Evolutionary conservation across 2,329 filamentous ascomycete species (phyloP).

Genomic region (Monilinia aucupariae): DNA sequence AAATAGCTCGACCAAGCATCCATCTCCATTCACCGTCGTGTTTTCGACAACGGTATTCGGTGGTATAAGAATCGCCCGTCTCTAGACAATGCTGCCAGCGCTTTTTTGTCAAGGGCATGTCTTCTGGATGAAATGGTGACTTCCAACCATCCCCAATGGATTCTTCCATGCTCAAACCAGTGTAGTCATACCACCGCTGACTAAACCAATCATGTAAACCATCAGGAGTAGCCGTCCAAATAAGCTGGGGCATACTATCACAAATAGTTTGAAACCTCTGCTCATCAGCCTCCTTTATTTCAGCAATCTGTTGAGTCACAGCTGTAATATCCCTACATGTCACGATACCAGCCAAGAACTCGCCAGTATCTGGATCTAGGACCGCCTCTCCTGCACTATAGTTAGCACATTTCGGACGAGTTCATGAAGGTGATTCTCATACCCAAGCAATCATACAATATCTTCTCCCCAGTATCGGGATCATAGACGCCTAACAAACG

Average conservation of each 20-base stretch:
- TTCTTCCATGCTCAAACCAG: conserved; percentile 57
- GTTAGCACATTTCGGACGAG: not conserved
- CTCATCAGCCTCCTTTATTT: conserved; percentile 66
- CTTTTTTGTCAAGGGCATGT: conserved; percentile 50
- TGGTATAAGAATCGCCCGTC: conserved; percentile 64
- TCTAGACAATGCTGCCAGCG: conserved; percentile 57
- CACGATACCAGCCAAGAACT: conserved; percentile 68
- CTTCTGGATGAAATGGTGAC: conserved; percentile 63
- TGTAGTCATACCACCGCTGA: conserved; percentile 71
- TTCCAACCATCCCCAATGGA: conserved; percentile 60
- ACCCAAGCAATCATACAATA: conserved; percentile 58
- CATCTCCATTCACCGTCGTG: conserved; percentile 68
- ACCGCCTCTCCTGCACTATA: conserved; percentile 50
- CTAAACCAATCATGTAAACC: conserved; percentile 70
- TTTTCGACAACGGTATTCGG: conserved; percentile 64
- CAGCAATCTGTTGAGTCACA: conserved; percentile 62
- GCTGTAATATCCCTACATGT: conserved; percentile 57
- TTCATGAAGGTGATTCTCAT: not conserved
- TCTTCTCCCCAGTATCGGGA: conserved; percentile 44
- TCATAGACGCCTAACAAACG: conserved; percentile 60
- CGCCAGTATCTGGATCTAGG: conserved; percentile 59
- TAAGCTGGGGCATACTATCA: conserved; percentile 65
- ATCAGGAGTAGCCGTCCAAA: conserved; percentile 67
- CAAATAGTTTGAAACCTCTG: conserved; percentile 70
- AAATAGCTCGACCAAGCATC: conserved; percentile 70